A percentile compares a stretch with the other conserved stretches of the same genome.
Evolutionary conservation across 768 basidiomycete genomes (phyloP).

Genomic region (Suillus americanus): DNA sequence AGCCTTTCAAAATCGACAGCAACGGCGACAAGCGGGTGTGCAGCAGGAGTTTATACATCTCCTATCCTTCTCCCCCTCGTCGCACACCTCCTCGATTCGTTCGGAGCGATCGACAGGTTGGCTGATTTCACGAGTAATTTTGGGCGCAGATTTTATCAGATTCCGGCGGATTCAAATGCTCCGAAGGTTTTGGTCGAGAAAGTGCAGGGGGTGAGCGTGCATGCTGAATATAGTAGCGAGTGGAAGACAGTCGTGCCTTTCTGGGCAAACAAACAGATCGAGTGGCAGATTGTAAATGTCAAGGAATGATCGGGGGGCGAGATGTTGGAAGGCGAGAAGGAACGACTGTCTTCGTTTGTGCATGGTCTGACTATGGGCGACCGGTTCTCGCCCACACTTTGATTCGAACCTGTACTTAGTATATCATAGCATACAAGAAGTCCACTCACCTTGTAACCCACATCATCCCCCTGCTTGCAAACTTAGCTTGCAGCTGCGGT

Average conservation of each 20-base stretch:
- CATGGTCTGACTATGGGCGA: not conserved
- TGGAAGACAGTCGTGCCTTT: slow-evolving; percentile 73
- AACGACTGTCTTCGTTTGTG: not conserved
- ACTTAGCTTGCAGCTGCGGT: not conserved
- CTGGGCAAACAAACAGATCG: slow-evolving; percentile 79
- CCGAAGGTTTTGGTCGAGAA: slow-evolving; percentile 45
- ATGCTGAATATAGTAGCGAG: slow-evolving; percentile 43
- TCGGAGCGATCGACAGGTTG: slow-evolving; percentile 81
- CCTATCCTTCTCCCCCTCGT: slow-evolving; percentile 89
- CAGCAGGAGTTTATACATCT: slow-evolving; percentile 95
- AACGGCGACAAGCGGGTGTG: slow-evolving; percentile 72
- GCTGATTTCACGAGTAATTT: slow-evolving; percentile 75
- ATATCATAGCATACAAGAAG: not conserved
- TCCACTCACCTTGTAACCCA: not conserved
- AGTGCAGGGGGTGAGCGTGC: slow-evolving; percentile 39
- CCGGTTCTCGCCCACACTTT: not conserved
- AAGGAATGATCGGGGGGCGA: not conserved
- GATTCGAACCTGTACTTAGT: not conserved
- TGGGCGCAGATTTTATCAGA: slow-evolving; percentile 80
- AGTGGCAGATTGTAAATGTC: slow-evolving; percentile 58
- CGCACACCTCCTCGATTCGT: slow-evolving; percentile 85
- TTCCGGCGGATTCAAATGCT: slow-evolving; percentile 29
- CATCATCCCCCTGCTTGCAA: not conserved
- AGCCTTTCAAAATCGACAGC: slow-evolving; percentile 65
- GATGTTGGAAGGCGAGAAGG: not conserved